These are phyloP conservation scores for Pinus albicaulis DNA, from an alignment of 75 land plant species.

Conservation along the genomic window DNA sequence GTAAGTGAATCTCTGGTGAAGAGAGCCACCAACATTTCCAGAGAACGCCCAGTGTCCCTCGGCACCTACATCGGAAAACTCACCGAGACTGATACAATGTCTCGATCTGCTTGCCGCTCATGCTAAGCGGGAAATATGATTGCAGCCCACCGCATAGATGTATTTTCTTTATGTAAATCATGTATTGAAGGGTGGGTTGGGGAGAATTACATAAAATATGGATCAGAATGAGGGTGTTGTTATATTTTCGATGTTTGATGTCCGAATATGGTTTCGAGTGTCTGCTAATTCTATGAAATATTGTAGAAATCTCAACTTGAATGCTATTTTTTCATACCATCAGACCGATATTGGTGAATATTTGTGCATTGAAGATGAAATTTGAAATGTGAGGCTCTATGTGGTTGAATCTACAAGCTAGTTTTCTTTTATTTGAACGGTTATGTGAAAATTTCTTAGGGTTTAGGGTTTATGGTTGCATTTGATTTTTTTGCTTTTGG, in stretches of 20 bases:
- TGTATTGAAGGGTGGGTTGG: constrained; percentile 80
- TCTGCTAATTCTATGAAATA: constrained; percentile 77
- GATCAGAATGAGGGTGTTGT: constrained; percentile 74
- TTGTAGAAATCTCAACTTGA: constrained; percentile 79
- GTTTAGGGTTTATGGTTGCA: too few species aligned
- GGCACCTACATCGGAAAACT: constrained; percentile 83
- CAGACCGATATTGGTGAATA: constrained; percentile 88
- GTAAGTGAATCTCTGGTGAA: constrained; percentile 67
- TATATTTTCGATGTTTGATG: constrained; percentile 69
- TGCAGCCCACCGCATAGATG: constrained; percentile 88
- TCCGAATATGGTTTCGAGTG: constrained; percentile 82
- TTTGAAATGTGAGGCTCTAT: constrained; percentile 10
- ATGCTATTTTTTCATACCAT: constrained; percentile 77
- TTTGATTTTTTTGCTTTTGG: too few species aligned
- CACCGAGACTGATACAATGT: constrained; percentile 69
- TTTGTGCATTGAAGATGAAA: constrained; percentile 82
- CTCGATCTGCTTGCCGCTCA: constrained; percentile 68
- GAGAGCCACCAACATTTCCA: constrained; percentile 69
- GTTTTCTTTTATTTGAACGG: too few species aligned
- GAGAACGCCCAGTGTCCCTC: constrained; percentile 52
- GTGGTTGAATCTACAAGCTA: too few species aligned
- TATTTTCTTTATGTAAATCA: constrained; percentile 82
- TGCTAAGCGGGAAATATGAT: constrained; percentile 87
- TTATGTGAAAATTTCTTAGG: too few species aligned
- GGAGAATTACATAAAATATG: constrained; percentile 75